These are phyloP conservation scores for Vitis rupestris DNA, from an alignment of 164 flowering plant species.

Conservation along the genomic window DNA sequence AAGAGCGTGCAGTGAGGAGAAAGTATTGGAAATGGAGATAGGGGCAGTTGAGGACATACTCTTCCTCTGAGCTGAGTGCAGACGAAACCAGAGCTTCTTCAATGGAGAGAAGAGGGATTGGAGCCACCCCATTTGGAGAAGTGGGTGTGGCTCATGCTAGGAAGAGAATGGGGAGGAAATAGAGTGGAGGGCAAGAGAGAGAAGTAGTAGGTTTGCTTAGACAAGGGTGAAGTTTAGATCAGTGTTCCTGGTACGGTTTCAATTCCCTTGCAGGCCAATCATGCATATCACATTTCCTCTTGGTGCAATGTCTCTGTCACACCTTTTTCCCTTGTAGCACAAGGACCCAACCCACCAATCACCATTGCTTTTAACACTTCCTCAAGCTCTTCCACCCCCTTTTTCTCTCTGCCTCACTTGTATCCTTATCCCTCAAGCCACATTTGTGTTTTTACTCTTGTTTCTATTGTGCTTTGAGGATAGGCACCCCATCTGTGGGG, in stretches of 20 bases:
- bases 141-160: slow-evolving; percentile 30
- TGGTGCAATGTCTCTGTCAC: slow-evolving; percentile 51
- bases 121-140: slow-evolving; percentile 64
- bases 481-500: slow-evolving; percentile 2
- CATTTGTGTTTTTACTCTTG: background rate
- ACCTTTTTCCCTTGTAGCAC: slow-evolving; percentile 37
- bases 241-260: slow-evolving; percentile 19
- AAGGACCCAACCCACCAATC: slow-evolving; percentile 38
- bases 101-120: slow-evolving; percentile 60
- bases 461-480: background rate
- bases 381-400: background rate
- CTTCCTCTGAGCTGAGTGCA: slow-evolving; percentile 49
- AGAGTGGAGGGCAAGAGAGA: slow-evolving; percentile 14
- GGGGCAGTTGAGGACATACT: slow-evolving; percentile 25
- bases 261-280: slow-evolving; percentile 44
- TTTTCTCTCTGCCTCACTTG: background rate
- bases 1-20: background rate
- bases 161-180: slow-evolving; percentile 11
- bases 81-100: slow-evolving; percentile 70
- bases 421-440: slow-evolving; percentile 31
- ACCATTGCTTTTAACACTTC: slow-evolving; percentile 25
- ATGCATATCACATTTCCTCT: slow-evolving; percentile 33
- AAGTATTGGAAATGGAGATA: background rate
- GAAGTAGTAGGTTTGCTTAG: slow-evolving; percentile 45
- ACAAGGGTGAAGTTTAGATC: slow-evolving; percentile 45